phyloP scores from a whole-genome alignment of 1,139 yeast genomes.

The Taphrina deformans region DNA sequence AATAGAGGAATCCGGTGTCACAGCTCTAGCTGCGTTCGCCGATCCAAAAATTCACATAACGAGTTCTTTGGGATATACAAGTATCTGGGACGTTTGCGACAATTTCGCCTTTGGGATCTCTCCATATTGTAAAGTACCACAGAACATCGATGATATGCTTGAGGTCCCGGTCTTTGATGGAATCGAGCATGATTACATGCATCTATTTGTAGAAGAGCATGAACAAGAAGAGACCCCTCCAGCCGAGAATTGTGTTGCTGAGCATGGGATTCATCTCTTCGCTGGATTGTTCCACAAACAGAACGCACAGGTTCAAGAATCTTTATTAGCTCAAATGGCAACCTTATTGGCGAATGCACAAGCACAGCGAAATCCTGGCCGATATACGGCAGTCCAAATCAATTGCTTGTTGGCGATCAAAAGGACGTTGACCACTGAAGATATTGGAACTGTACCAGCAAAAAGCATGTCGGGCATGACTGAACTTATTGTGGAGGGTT shows the following conservation, averaged over 20 bases:
- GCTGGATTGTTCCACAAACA: slow-evolving; percentile 69
- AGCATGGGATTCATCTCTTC: slow-evolving; percentile 74
- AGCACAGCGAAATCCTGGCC: slow-evolving; percentile 43
- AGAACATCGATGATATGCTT: slow-evolving; percentile 32
- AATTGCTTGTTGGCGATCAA: slow-evolving; percentile 65
- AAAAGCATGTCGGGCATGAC: slow-evolving; percentile 48
- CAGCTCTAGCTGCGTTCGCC: slow-evolving; percentile 45
- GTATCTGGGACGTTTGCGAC: slow-evolving; percentile 44
- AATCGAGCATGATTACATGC: slow-evolving; percentile 40
- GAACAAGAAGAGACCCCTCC: slow-evolving; percentile 11
- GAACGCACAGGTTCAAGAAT: slow-evolving; percentile 78
- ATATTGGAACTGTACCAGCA: slow-evolving; percentile 1
- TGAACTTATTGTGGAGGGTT: slow-evolving; percentile 55
- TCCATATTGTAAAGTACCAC: neutral
- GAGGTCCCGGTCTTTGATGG: slow-evolving; percentile 36
- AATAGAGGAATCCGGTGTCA: slow-evolving; percentile 45
- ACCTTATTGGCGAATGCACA: slow-evolving; percentile 49
- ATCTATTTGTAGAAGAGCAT: slow-evolving; percentile 10
- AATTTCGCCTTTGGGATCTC: slow-evolving; percentile 26
- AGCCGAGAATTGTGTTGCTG: slow-evolving; percentile 58
- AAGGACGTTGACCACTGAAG: slow-evolving; percentile 13
- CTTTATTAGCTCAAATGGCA: slow-evolving; percentile 76
- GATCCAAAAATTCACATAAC: slow-evolving; percentile 44
- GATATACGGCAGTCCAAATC: slow-evolving; percentile 55
- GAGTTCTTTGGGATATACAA: slow-evolving; percentile 44